Conservation (phyloP, 495 filamentous ascomycete species). For the Aspergillus homomorphus region DNA sequence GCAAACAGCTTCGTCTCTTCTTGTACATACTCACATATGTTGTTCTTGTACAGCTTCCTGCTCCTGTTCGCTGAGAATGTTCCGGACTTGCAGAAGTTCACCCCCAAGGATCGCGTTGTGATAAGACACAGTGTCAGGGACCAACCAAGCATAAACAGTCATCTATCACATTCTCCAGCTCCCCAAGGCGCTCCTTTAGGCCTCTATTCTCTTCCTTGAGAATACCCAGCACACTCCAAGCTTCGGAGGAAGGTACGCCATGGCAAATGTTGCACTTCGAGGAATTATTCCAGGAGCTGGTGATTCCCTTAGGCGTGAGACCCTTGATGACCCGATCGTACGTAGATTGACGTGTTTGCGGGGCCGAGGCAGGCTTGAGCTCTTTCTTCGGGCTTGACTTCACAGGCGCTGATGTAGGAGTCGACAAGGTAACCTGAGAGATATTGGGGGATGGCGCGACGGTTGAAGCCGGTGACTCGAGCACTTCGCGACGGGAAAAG, state of each 20-base stretch:
- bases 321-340: conserved; percentile 45
- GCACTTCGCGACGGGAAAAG: conserved; percentile 58
- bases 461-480: conserved; percentile 48
- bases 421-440: conserved; percentile 35
- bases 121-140: conserved; percentile 21
- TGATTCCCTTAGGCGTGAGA: conserved; percentile 34
- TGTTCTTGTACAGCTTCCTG: no score
- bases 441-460: conserved; percentile 40
- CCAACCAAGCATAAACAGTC: conserved; percentile 66
- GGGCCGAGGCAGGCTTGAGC: conserved; percentile 14
- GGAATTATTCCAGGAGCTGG: conserved; percentile 32
- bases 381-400: conserved; percentile 21
- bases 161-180: conserved; percentile 67
- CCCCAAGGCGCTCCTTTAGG: conserved; percentile 63
- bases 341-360: conserved; percentile 33
- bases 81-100: background rate
- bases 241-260: conserved; percentile 60
- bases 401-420: conserved; percentile 24
- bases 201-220: conserved; percentile 71
- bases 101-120: background rate
- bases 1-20: background rate
- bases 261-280: conserved; percentile 58
- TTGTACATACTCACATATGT: background rate
- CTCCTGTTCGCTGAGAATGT: background rate
- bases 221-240: conserved; percentile 67